Conservation (phyloP, 1,139 yeast species). For the Kodamaea fungicola region DNA sequence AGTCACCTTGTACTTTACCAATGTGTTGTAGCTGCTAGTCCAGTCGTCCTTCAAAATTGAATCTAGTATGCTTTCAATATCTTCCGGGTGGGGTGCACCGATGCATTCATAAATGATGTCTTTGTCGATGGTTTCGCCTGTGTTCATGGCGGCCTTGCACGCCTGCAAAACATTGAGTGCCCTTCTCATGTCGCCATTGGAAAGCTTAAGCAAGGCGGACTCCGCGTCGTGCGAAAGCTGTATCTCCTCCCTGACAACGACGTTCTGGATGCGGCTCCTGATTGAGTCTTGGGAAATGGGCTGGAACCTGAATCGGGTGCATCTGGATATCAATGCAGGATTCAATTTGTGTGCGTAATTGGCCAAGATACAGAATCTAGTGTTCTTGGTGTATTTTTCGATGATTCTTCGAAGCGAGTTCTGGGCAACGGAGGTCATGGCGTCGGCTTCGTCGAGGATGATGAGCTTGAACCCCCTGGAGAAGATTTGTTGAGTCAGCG, state of each 20-base stretch:
- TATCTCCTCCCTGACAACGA: constrained; percentile 65
- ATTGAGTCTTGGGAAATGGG: constrained; percentile 74
- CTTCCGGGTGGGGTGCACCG: constrained; percentile 92
- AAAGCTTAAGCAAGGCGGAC: constrained; percentile 60
- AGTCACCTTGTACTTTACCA: constrained; percentile 56
- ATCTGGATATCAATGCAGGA: constrained; percentile 90
- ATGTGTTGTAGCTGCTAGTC: constrained; percentile 70
- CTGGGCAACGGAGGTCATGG: constrained; percentile 97
- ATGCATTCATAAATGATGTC: constrained; percentile 89
- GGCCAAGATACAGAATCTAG: constrained; percentile 93
- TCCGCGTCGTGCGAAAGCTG: constrained; percentile 58
- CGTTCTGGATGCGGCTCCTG: constrained; percentile 60
- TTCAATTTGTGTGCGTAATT: constrained; percentile 94
- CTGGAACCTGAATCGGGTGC: constrained; percentile 90
- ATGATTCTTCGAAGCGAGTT: constrained; percentile 89
- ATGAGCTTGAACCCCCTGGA: constrained; percentile 77
- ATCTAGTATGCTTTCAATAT: constrained; percentile 70
- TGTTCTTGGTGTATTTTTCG: constrained; percentile 91
- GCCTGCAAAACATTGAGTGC: constrained; percentile 94
- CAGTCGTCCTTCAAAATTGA: constrained; percentile 84
- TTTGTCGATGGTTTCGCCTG: constrained; percentile 34
- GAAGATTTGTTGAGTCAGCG: constrained; percentile 90
- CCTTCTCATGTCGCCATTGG: constrained; percentile 94
- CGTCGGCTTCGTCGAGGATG: constrained; percentile 96
- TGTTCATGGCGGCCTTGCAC: constrained; percentile 68